These are phyloP conservation scores for Podila clonocystis DNA, from an alignment of 192 early-diverging fungal species.

Conservation along the genomic window DNA sequence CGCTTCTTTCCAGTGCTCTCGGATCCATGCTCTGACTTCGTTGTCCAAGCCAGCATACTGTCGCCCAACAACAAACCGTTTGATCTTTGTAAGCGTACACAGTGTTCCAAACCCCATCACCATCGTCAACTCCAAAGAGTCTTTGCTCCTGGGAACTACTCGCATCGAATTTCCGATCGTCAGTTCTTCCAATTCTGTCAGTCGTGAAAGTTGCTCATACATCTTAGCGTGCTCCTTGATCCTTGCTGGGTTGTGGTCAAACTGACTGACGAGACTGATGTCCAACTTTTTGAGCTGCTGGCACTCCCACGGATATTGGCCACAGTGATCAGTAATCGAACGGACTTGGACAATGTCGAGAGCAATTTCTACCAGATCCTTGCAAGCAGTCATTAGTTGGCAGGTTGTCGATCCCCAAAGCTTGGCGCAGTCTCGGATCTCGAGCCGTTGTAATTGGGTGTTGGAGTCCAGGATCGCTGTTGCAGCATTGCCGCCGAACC, in stretches of 20 bases:
- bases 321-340: neutral
- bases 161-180: neutral
- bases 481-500: neutral
- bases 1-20: too few species aligned
- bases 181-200: constrained; percentile 11
- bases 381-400: neutral
- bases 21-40: too few species aligned
- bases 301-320: constrained; percentile 10
- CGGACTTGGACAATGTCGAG: constrained; percentile 5
- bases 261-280: constrained; percentile 9
- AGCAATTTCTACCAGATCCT: constrained; percentile 11
- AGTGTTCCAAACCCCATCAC: too few species aligned
- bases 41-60: too few species aligned
- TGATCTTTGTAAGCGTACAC: too few species aligned
- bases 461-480: constrained; percentile 10
- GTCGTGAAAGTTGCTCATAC: constrained; percentile 1
- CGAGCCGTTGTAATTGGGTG: constrained; percentile 2
- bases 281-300: constrained; percentile 1
- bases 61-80: too few species aligned
- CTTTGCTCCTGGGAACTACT: too few species aligned
- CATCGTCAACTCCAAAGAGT: too few species aligned
- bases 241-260: neutral
- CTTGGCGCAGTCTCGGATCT: neutral
- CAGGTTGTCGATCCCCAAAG: neutral
- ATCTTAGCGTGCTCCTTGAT: neutral